Base-by-base conservation (phyloP, 2,329 filamentous ascomycete genomes). In the Tolypocladium cylindrosporum region DNA sequence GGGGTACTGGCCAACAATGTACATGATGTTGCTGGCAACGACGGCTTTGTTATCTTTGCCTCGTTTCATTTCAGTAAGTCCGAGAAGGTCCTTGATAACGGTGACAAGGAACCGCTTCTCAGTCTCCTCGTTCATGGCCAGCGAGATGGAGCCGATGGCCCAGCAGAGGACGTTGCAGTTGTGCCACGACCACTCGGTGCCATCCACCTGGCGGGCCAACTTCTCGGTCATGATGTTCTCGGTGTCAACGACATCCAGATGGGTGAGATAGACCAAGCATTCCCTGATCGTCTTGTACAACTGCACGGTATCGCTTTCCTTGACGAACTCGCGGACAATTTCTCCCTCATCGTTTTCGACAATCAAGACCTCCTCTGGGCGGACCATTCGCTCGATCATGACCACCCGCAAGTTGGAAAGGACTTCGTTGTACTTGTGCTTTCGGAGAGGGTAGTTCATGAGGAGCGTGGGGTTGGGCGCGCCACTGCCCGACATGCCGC, bases 321-420 rank as follows among this genome's bases (percentile, higher is more conserved):
- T 99, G 71, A 99, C 94, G 64, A 99, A 99, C 69, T 99, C 94
- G 66, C 94, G 90, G 37, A 99, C 94, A 66, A 99, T 99, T 72
- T 99, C 94, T 62, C 95, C 94, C 74, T 99, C 94, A 62, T 99
- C 94, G 72, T 99, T 99, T 75, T 99, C 94, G n/a, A 99, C 94
- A 68, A 99, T 95, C 65, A 99, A 75, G 10, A 99, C 95, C 75
- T 99, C 95, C 75, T 99, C 94, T 0, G 94, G 94, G 50, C 92
- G 85, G 39, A 99, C 94, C 94, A 99, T 99, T 80, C 97, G 97
- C 77, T 99, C 94, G 61, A 99, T 97, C 94, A 99, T 99, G 63
- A 99, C 94, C 31, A 93, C 89, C 64, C 94, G 88, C 58, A 99
- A 80, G 72, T 96, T 97, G 11, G 93, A 93, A 55, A 99, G 78